These are phyloP conservation scores for Graphilbum fragrans DNA, from an alignment of 2,329 filamentous ascomycete genomes.

Conservation along the genomic window DNA sequence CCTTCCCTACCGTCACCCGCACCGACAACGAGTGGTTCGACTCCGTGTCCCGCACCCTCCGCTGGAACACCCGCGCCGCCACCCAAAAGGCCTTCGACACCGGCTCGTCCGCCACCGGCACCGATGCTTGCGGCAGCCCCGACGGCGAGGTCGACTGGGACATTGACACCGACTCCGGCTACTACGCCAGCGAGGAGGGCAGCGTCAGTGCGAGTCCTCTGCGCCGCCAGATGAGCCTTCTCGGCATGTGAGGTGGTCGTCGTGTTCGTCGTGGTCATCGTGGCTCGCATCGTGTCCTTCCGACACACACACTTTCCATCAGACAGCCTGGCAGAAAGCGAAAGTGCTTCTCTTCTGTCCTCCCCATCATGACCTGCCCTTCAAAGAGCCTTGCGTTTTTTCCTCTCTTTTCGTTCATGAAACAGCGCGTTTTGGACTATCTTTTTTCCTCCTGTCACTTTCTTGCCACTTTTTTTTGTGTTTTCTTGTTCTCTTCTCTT, in stretches of 20 bases:
- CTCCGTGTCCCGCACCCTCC: constrained; percentile 78
- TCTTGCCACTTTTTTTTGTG: neutral
- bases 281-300: too few relatives aligned
- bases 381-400: too few relatives aligned
- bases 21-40: constrained; percentile 93
- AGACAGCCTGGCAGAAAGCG: too few relatives aligned
- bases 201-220: constrained; percentile 56
- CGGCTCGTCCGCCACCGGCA: constrained; percentile 20
- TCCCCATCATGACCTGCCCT: neutral
- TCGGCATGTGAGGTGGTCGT: constrained; percentile 38
- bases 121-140: constrained; percentile 17
- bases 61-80: constrained; percentile 90
- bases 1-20: constrained; percentile 90
- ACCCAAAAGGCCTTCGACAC: constrained; percentile 80
- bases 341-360: neutral
- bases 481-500: neutral
- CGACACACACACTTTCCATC: too few relatives aligned
- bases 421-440: neutral
- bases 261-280: too few relatives aligned
- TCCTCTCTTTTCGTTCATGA: too few relatives aligned
- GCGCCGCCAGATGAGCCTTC: constrained; percentile 60
- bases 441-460: neutral
- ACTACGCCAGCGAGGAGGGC: constrained; percentile 61
- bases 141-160: constrained; percentile 66
- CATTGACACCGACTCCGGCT: constrained; percentile 78